A percentile compares a stretch with the other conserved stretches of the same genome.
These are phyloP conservation scores for Tausonia pullulans DNA, from an alignment of 1,284 basidiomycete species.

Conservation along the genomic window DNA sequence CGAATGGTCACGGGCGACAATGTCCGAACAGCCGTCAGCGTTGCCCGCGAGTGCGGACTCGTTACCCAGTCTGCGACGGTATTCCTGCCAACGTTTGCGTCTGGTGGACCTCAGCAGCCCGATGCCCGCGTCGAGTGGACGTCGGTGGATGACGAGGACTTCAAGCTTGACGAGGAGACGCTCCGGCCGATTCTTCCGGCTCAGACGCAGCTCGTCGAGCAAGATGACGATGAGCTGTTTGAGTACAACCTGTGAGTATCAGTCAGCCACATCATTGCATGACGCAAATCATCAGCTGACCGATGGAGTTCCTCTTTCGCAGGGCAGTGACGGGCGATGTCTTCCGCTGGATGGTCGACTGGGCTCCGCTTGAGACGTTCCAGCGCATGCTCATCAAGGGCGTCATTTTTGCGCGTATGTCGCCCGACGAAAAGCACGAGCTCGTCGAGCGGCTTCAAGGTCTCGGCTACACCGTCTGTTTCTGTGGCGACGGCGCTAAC, in stretches of 20 bases:
- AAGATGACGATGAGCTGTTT: constrained; percentile 57
- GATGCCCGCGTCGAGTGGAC: constrained; percentile 75
- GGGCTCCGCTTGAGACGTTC: constrained; percentile 83
- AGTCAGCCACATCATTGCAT: no score
- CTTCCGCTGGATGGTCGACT: constrained; percentile 97
- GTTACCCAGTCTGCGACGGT: constrained; percentile 82
- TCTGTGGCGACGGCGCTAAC: constrained; percentile 98
- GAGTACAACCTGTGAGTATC: constrained; percentile 62
- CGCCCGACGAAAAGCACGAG: constrained; percentile 98
- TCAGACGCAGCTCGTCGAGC: constrained; percentile 41
- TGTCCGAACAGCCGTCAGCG: constrained; percentile 89
- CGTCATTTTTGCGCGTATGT: constrained; percentile 97
- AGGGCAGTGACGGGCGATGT: constrained; percentile 85
- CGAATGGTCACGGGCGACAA: constrained; percentile 99
- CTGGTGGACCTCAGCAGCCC: constrained; percentile 49
- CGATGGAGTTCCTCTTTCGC: no score
- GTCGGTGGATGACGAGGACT: constrained; percentile 76
- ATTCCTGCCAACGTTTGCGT: constrained; percentile 73
- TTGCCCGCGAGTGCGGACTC: constrained; percentile 87
- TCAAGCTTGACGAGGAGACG: constrained; percentile 79
- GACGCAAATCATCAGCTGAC: no score
- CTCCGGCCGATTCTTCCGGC: constrained; percentile 59
- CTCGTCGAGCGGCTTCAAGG: constrained; percentile 87
- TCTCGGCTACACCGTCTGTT: constrained; percentile 89
- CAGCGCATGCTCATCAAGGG: constrained; percentile 99